Percentiles rank a stretch among this genome's conserved stretches.
Evolutionary conservation across 169 alveolate genomes (phyloP).

Genomic region (Cryptosporidium muris): DNA sequence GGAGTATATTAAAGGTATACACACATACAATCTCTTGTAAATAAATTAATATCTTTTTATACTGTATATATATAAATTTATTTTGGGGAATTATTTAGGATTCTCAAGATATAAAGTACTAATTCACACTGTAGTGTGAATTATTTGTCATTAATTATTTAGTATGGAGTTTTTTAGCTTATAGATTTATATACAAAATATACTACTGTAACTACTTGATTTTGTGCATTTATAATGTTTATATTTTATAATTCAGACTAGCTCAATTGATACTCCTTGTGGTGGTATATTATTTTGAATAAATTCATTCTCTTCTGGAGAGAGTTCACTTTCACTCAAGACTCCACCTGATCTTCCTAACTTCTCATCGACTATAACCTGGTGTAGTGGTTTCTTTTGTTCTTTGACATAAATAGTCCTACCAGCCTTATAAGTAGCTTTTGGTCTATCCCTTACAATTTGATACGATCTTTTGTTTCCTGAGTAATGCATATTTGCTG

Average conservation of each 20-base stretch:
- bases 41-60: too few relatives aligned
- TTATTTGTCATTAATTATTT: too few relatives aligned
- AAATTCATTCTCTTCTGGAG: constrained; percentile 61
- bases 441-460: not conserved
- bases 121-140: too few relatives aligned
- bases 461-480: not conserved
- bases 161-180: too few relatives aligned
- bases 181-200: too few relatives aligned
- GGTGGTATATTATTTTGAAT: not conserved
- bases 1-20: too few relatives aligned
- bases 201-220: too few relatives aligned
- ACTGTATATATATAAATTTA: too few relatives aligned
- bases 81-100: too few relatives aligned
- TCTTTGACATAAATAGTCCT: constrained; percentile 47
- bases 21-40: too few relatives aligned
- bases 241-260: not conserved
- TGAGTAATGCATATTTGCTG: constrained; percentile 17
- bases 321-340: constrained; percentile 22
- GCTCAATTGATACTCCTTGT: not conserved
- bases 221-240: not conserved
- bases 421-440: constrained; percentile 41
- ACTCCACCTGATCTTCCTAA: constrained; percentile 6
- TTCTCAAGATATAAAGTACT: too few relatives aligned
- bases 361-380: constrained; percentile 25
- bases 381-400: constrained; percentile 39